These are phyloP conservation scores for Aspergillus aculeatinus DNA, from an alignment of 2,329 filamentous ascomycete genomes.

Conservation along the genomic window DNA sequence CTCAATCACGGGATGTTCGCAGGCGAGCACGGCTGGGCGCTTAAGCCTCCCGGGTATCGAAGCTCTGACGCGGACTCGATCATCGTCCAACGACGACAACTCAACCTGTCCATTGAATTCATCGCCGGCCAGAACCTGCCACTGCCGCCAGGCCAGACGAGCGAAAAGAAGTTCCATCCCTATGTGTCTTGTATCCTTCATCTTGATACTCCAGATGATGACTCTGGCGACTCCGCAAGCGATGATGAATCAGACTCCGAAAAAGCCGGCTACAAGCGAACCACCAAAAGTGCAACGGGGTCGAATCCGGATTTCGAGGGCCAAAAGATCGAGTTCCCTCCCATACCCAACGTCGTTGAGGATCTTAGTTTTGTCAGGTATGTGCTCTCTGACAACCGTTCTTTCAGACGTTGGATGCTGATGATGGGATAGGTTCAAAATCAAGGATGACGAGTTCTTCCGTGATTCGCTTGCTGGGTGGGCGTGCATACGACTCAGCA, in stretches of 20 bases:
- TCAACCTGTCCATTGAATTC: constrained; percentile 70
- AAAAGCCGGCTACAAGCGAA: constrained; percentile 55
- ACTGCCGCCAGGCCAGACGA: constrained; percentile 57
- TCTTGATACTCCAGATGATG: constrained; percentile 64
- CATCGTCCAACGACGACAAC: constrained; percentile 50
- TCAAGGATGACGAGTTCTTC: constrained; percentile 82
- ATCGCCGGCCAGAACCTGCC: constrained; percentile 76
- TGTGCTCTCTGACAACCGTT: constrained; percentile 36
- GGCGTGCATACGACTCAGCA: constrained; percentile 83
- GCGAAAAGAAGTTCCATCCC: constrained; percentile 64
- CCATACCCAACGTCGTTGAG: constrained; percentile 59
- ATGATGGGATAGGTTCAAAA: constrained; percentile 62
- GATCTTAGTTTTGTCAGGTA: constrained; percentile 72
- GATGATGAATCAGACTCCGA: constrained; percentile 46
- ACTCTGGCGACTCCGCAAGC: constrained; percentile 45
- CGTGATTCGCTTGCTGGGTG: constrained; percentile 79
- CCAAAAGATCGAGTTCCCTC: constrained; percentile 59
- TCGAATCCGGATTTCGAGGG: constrained; percentile 66
- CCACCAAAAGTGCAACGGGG: constrained; percentile 56
- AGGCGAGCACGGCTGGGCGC: constrained; percentile 75
- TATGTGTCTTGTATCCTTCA: constrained; percentile 79
- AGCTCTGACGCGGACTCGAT: constrained; percentile 28
- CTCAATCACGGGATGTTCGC: constrained; percentile 90
- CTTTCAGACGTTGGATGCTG: constrained; percentile 4
- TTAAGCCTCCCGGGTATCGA: constrained; percentile 77